Conservation (phyloP, 129 eudicot species). For the Calendula officinalis region DNA sequence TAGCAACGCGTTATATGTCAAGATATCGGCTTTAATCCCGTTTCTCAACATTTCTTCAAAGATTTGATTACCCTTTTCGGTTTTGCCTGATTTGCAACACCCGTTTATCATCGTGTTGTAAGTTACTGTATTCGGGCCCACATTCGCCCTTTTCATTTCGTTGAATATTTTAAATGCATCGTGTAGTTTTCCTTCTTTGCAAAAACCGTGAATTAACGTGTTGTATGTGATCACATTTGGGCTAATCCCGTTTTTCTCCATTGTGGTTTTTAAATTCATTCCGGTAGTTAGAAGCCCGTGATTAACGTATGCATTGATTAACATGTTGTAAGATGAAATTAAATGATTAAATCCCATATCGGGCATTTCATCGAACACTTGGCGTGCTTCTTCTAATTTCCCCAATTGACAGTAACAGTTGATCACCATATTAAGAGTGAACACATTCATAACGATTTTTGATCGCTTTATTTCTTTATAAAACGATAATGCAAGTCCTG, state of each 20-base stretch:
- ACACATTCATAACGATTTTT: conserved; percentile 58
- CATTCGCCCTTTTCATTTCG: conserved; percentile 53
- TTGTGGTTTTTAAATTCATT: conserved; percentile 52
- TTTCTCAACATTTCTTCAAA: conserved; percentile 67
- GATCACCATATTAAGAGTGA: conserved; percentile 70
- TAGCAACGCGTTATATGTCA: conserved; percentile 74
- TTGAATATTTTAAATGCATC: conserved; percentile 64
- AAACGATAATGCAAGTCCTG: conserved; percentile 46
- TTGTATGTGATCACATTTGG: conserved; percentile 61
- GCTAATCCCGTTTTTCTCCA: conserved; percentile 62
- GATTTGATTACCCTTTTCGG: conserved; percentile 50
- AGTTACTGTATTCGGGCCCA: conserved; percentile 65
- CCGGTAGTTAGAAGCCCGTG: conserved; percentile 50
- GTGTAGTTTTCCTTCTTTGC: conserved; percentile 62
- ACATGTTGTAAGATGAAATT: conserved; percentile 55
- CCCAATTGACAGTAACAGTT: conserved; percentile 54
- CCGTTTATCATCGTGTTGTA: conserved; percentile 68
- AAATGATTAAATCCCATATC: conserved; percentile 47
- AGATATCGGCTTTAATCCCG: conserved; percentile 58
- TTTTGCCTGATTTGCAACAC: conserved; percentile 47
- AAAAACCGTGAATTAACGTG: conserved; percentile 58
- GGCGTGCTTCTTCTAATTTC: conserved; percentile 58
- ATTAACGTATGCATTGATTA: conserved; percentile 57
- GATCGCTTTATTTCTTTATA: conserved; percentile 54
- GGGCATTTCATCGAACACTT: conserved; percentile 58